Percentiles rank a stretch among this genome's conserved stretches.
These are phyloP conservation scores for Diaporthe sp. DNA, from an alignment of 2,329 filamentous ascomycete genomes.

Conservation along the genomic window DNA sequence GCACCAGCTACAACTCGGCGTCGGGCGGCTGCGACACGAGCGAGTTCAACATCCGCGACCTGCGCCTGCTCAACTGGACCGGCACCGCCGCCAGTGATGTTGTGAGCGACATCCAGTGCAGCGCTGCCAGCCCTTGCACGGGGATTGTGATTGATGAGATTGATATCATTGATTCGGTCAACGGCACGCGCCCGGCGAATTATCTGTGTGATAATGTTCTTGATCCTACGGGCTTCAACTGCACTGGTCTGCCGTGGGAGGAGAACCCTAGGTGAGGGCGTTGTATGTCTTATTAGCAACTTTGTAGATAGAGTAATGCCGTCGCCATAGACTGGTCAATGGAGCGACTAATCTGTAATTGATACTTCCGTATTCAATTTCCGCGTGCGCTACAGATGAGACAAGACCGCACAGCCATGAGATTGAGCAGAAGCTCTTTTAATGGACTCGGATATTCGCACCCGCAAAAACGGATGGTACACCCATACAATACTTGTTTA, in stretches of 20 bases:
- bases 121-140: constrained; percentile 39
- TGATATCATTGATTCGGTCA: constrained; percentile 33
- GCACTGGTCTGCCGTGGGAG: constrained; percentile 37
- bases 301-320: background rate
- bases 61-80: constrained; percentile 37
- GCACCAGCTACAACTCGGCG: constrained; percentile 41
- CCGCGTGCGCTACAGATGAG: background rate
- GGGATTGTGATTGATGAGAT: constrained; percentile 28
- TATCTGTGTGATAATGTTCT: constrained; percentile 38
- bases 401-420: too few species aligned
- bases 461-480: too few species aligned
- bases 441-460: too few species aligned
- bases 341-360: accelerated
- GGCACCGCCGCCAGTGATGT: constrained; percentile 39
- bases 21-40: constrained; percentile 42
- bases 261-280: constrained; percentile 33
- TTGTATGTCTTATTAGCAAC: background rate
- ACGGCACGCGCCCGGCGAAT: constrained; percentile 32
- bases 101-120: constrained; percentile 37
- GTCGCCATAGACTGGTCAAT: background rate
- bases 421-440: too few species aligned
- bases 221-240: constrained; percentile 35
- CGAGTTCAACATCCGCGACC: constrained; percentile 41
- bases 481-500: too few species aligned
- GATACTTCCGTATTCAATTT: background rate